Evolutionary conservation across 352 stramenopile genomes (phyloP).

Genomic region (Pythium insidiosum): DNA sequence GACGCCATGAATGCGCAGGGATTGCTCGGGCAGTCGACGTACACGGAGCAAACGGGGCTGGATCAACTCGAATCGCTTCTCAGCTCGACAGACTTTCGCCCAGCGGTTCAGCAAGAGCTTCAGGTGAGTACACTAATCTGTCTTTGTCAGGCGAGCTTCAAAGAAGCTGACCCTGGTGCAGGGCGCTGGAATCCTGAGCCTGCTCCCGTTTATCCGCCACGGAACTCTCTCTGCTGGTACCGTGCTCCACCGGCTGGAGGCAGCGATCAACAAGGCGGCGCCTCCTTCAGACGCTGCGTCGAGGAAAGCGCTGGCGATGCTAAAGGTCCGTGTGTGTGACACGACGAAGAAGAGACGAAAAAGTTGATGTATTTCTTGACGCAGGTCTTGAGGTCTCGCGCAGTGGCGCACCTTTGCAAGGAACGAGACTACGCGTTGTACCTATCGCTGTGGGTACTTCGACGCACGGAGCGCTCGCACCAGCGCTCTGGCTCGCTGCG

Average conservation of each 20-base stretch:
- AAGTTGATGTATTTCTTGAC: neutral
- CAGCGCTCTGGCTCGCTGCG: slow-evolving; percentile 1
- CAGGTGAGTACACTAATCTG: slow-evolving; percentile 17
- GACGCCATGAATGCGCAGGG: slow-evolving; percentile 10
- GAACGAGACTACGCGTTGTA: slow-evolving; percentile 67
- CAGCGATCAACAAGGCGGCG: slow-evolving; percentile 27
- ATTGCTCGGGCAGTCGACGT: slow-evolving; percentile 18
- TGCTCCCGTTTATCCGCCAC: slow-evolving; percentile 74
- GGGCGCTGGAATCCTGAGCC: slow-evolving; percentile 51
- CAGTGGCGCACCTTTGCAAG: slow-evolving; percentile 42
- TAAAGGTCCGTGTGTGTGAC: slow-evolving; percentile 1
- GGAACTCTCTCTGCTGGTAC: slow-evolving; percentile 48
- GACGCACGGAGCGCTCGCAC: slow-evolving; percentile 2
- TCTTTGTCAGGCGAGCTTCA: neutral
- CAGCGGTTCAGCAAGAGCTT: slow-evolving; percentile 61
- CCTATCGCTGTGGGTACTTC: slow-evolving; percentile 9
- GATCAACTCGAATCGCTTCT: slow-evolving; percentile 44
- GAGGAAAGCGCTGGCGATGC: slow-evolving; percentile 46
- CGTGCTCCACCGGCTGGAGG: slow-evolving; percentile 33
- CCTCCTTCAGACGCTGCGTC: slow-evolving; percentile 28
- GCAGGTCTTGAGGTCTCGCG: slow-evolving; percentile 62
- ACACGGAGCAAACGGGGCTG: slow-evolving; percentile 38
- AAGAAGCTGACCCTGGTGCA: neutral
- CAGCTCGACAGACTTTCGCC: slow-evolving; percentile 20
- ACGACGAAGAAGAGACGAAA: too few species aligned